Evolutionary conservation across 768 basidiomycete genomes (phyloP), one percentile per base, ranked within the genome.

Genomic region (Dentipellis sp.): DNA sequence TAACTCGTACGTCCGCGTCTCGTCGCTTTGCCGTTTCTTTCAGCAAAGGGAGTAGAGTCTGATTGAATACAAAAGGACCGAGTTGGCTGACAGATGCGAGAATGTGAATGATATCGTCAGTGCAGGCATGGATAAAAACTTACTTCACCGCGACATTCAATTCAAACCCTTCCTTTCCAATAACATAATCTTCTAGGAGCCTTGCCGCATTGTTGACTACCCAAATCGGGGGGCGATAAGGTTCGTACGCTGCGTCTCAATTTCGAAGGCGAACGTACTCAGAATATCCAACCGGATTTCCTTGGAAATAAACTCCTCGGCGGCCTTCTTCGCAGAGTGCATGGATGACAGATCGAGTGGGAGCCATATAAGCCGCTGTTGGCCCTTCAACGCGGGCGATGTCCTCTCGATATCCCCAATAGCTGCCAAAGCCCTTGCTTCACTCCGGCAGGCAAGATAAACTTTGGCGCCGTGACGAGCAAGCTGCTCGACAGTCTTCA

Each of bases 271-370:
- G n/a, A 12, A 57, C 46, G 23, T 29, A 82, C 82, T 60, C 16
- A 85, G 62, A 7, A 83, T 69, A 61, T 86, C 83, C 56, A 86
- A 62, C 29, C 82, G 71, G 36, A 65, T 66, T 62, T 85, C 83
- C 61, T 65, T 74, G 55, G 52, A 62, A 66, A 80, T 59, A 57
- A 84, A 77, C 42, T 72, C 76, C 50, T 78, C 72, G 0, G 79
- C 83, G 4, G 76, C 64, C 34, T 64, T 67, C 62, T 74, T 79
- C 17, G 75, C 78, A 29, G 71, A 66, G 37, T 71, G 68, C 2
- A 81, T 75, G 48, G 79, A 75, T 29, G 65, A 62, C 55, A 86
- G 63, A 64, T 85, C 80, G 12, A 85, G 70, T 39, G 76, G 70
- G 11, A 81, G 60, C 73, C 73, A 82, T 4, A 72, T 54, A 0